phyloP scores from a whole-genome alignment of 2,329 filamentous ascomycete species.

The Trichoderma gracile region DNA sequence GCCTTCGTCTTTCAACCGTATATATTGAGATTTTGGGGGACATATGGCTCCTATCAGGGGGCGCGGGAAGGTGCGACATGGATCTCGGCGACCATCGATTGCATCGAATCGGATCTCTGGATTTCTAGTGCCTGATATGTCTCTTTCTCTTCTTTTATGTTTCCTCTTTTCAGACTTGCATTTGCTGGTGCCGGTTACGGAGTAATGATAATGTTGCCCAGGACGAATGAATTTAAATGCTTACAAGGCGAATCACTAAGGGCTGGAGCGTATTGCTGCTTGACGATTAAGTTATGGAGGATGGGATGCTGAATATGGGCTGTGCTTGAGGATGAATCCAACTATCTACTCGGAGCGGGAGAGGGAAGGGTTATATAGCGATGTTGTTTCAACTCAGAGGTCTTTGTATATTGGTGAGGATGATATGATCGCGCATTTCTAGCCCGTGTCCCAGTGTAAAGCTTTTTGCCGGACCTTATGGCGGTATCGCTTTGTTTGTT shows the following conservation, averaged over 20 bases:
- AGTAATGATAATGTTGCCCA: conserved; percentile 14
- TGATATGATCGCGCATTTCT: too few relatives aligned
- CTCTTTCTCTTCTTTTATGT: not conserved
- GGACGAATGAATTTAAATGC: not conserved
- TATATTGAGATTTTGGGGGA: conserved; percentile 22
- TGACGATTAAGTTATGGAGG: conserved; percentile 32
- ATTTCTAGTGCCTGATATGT: not conserved
- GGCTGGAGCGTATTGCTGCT: conserved; percentile 32
- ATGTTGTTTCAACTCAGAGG: not conserved
- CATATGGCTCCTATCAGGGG: conserved; percentile 1
- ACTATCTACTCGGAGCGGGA: not conserved
- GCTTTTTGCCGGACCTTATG: too few relatives aligned
- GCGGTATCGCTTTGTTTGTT: not conserved
- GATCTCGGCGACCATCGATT: not conserved
- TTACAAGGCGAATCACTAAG: not conserved
- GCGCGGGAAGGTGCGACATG: not conserved
- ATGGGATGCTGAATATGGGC: conserved; percentile 3
- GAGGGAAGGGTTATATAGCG: not conserved
- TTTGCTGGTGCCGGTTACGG: not conserved
- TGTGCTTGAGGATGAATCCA: not conserved
- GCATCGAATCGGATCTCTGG: not conserved
- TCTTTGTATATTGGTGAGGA: not conserved
- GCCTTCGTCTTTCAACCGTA: conserved; percentile 12
- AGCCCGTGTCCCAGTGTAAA: too few relatives aligned
- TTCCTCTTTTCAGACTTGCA: not conserved